Evolutionary conservation across 2,329 filamentous ascomycete species (phyloP).

Genomic region (Penicillium hordei): DNA sequence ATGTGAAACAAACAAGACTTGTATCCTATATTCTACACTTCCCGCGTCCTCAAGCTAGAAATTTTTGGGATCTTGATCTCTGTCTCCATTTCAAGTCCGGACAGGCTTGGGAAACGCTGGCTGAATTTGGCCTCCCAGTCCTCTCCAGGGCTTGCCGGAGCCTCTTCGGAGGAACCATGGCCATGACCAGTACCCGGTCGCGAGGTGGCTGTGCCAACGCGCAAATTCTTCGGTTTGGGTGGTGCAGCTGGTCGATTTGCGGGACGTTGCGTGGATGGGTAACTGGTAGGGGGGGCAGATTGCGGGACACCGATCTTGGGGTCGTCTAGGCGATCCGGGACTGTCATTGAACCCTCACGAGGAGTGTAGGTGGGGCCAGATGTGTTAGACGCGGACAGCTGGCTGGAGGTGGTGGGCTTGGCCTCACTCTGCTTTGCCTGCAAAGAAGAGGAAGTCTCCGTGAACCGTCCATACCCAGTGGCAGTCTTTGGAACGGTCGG

Average conservation of each 20-base stretch:
- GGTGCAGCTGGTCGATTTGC: constrained; percentile 54
- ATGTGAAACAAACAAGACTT: constrained; percentile 14
- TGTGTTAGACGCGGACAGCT: constrained; percentile 25
- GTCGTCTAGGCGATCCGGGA: constrained; percentile 18
- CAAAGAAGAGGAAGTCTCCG: constrained; percentile 52
- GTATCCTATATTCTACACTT: constrained; percentile 35
- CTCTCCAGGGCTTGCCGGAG: constrained; percentile 47
- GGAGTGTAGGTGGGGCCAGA: constrained; percentile 22
- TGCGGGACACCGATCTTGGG: constrained; percentile 21
- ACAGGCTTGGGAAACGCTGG: constrained; percentile 81
- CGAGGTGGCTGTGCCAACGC: constrained; percentile 43
- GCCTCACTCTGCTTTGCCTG: constrained; percentile 41
- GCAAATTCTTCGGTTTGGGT: constrained; percentile 61
- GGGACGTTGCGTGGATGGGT: constrained; percentile 29
- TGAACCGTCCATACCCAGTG: constrained; percentile 86
- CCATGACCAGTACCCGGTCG: constrained; percentile 25
- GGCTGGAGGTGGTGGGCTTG: constrained; percentile 11
- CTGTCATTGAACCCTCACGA: constrained; percentile 14
- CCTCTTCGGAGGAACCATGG: constrained; percentile 30
- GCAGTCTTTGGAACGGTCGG: constrained; percentile 67
- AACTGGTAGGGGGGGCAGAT: constrained; percentile 18
- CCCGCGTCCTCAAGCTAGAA: constrained; percentile 42
- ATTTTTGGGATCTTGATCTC: constrained; percentile 51
- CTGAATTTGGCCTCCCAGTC: constrained; percentile 71
- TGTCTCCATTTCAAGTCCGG: constrained; percentile 81